Evolutionary conservation across 2,329 filamentous ascomycete genomes (phyloP).

Genomic region (Apiospora marii): DNA sequence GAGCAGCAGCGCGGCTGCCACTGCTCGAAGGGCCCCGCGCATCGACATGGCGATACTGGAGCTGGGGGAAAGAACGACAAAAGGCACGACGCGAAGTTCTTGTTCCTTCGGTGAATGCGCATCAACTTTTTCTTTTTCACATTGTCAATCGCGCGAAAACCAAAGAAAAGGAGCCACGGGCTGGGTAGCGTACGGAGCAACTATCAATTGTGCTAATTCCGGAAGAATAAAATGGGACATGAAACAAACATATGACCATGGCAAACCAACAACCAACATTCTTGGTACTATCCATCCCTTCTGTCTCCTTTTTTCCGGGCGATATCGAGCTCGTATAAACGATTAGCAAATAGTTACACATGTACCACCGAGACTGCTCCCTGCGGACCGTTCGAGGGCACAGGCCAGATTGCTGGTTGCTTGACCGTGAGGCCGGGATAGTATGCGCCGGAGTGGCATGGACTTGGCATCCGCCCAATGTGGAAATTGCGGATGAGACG

Average conservation of each 20-base stretch:
- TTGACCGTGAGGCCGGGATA: neutral
- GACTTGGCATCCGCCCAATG: neutral
- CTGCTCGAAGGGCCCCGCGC: neutral
- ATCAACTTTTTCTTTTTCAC: neutral
- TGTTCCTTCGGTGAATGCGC: too few species aligned
- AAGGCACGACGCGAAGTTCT: neutral
- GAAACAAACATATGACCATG: neutral
- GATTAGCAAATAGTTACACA: too few species aligned
- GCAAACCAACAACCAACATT: neutral
- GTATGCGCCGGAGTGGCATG: neutral
- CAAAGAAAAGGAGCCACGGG: neutral
- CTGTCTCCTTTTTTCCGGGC: neutral
- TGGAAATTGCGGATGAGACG: slow-evolving; percentile 4
- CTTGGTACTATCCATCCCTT: neutral
- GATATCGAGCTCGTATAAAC: neutral
- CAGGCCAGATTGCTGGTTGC: neutral
- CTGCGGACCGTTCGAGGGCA: neutral
- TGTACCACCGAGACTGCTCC: neutral
- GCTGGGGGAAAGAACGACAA: neutral
- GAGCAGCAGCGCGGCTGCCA: slow-evolving; percentile 16
- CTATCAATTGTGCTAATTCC: neutral
- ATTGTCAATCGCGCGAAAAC: neutral
- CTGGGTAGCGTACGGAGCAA: neutral
- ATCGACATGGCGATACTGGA: slow-evolving; percentile 6
- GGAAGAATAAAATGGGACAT: slow-evolving; percentile 12